These are phyloP conservation scores for Zelonia costaricensis DNA, from an alignment of 208 protist genomes.

Conservation along the genomic window DNA sequence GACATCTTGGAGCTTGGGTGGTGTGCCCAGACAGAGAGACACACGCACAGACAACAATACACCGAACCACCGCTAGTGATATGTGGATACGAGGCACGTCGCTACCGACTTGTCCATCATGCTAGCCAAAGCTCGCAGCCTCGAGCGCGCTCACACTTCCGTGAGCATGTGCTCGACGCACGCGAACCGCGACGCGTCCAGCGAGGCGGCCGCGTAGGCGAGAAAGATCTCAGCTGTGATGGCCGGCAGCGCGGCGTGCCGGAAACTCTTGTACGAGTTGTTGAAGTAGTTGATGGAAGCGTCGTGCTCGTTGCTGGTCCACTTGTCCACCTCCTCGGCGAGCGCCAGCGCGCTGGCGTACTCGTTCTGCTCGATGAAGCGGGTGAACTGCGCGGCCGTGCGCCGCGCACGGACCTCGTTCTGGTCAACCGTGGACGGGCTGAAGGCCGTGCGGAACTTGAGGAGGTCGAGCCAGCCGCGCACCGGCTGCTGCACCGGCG, in stretches of 20 bases:
- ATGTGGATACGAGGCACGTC: no score
- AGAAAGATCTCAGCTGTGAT: constrained; percentile 77
- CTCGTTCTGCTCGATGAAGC: constrained; percentile 60
- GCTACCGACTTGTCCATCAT: no score
- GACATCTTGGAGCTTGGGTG: no score
- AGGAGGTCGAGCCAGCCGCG: constrained; percentile 78
- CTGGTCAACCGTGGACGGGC: constrained; percentile 57
- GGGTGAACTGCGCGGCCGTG: constrained; percentile 51
- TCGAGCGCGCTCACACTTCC: no score
- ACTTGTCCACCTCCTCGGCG: constrained; percentile 51
- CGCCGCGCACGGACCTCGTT: constrained; percentile 49
- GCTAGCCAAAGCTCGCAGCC: neutral
- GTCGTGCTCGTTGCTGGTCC: constrained; percentile 42
- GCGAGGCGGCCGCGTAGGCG: constrained; percentile 57
- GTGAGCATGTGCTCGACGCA: constrained; percentile 83
- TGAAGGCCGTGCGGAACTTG: constrained; percentile 81
- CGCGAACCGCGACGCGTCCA: constrained; percentile 70
- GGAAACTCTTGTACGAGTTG: constrained; percentile 56
- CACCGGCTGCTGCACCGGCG: constrained; percentile 54
- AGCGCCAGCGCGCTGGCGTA: constrained; percentile 62
- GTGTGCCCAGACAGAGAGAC: no score
- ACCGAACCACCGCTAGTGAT: no score
- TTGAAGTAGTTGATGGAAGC: constrained; percentile 42
- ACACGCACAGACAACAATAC: no score
- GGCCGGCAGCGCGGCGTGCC: constrained; percentile 47